Conservation (phyloP, 202 grass and related monocot genomes). For the Carex arenaria region DNA sequence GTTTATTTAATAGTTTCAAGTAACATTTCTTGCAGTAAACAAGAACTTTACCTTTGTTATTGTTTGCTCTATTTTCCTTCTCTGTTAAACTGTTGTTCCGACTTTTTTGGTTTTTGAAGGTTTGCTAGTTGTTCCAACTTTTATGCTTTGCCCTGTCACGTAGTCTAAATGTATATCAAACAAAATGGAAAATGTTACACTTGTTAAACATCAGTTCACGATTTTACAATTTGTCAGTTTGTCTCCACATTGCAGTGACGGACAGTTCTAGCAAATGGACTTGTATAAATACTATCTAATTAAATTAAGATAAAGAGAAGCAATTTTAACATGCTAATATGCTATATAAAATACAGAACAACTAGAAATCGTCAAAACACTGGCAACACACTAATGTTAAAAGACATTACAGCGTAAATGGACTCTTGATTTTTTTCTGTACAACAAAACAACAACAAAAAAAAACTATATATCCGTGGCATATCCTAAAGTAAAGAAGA, state of each 20-base stretch:
- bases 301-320: neutral
- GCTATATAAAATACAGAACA: neutral
- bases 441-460: neutral
- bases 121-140: too few relatives aligned
- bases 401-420: neutral
- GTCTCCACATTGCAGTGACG: neutral
- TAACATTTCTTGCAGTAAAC: conserved; percentile 10
- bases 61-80: neutral
- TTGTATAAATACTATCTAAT: neutral
- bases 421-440: neutral
- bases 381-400: conserved; percentile 2
- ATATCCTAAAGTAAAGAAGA: conserved; percentile 10
- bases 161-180: neutral
- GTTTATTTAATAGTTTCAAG: conserved; percentile 17
- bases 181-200: neutral
- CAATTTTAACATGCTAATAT: neutral
- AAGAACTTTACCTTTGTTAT: neutral
- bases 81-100: too few relatives aligned
- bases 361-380: neutral
- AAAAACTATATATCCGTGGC: conserved; percentile 9
- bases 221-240: neutral
- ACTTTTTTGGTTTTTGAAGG: too few relatives aligned
- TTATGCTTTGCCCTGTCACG: neutral
- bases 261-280: neutral
- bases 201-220: neutral